Evolutionary conservation across 176 grass and related monocot species (phyloP).

Genomic region (Paspalum vaginatum): DNA sequence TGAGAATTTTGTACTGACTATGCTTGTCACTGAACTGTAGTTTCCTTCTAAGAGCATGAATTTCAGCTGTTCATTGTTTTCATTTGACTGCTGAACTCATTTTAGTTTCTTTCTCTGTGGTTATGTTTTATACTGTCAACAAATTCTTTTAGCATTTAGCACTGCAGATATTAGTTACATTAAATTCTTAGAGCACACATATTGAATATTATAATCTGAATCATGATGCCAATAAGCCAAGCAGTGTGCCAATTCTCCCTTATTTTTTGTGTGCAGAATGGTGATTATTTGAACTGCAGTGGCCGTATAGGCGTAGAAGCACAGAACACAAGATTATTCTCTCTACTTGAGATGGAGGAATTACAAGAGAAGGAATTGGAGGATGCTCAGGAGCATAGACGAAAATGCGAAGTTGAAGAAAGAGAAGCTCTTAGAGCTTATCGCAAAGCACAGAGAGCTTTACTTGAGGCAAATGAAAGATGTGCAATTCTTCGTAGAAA

Average conservation of each 20-base stretch:
- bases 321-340: conserved; percentile 52
- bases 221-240: conserved; percentile 8
- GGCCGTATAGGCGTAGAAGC: conserved; percentile 37
- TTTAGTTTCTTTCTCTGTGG: conserved; percentile 22
- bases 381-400: conserved; percentile 75
- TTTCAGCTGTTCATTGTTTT: neutral
- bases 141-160: neutral
- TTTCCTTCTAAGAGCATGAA: conserved; percentile 7
- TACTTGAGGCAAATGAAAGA: conserved; percentile 90
- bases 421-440: conserved; percentile 88
- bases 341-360: conserved; percentile 81
- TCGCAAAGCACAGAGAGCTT: conserved; percentile 79
- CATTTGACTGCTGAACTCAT: conserved; percentile 18
- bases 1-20: neutral
- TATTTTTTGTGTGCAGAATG: conserved; percentile 46
- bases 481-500: conserved; percentile 72
- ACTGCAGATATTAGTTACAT: neutral
- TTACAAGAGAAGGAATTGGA: conserved; percentile 83
- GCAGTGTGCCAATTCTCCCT: neutral
- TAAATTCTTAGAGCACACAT: neutral
- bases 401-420: conserved; percentile 82
- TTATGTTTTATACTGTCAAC: neutral
- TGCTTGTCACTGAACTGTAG: neutral
- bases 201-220: neutral
- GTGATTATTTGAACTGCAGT: conserved; percentile 33